Evolutionary conservation across 2,329 filamentous ascomycete genomes (phyloP), one percentile per base, ranked within the genome.

Genomic region (Xylariaceae sp.): DNA sequence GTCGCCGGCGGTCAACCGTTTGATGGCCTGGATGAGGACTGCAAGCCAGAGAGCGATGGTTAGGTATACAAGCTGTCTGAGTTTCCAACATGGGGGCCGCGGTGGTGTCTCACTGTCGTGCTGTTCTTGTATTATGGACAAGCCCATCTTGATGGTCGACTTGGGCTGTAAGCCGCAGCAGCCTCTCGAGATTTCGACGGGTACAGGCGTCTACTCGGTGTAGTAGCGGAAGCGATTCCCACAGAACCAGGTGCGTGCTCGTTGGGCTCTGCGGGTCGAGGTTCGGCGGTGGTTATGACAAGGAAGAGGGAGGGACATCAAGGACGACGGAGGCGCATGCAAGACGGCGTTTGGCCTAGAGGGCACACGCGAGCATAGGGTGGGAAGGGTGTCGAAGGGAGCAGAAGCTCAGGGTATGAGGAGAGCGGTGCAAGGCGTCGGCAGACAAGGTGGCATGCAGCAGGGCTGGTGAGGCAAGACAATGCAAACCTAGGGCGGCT

Each of bases 101-200:
- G 40, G 28, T n/a, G 44, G 36, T 12, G 42, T 16, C 81, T 71
- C 73, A 90, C 88, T 78, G 60, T 89, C 85, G 64, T 86, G 87
- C 78, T 96, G 90, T 66, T 91, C 85, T 68, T 91, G 85, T 67
- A 96, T 87, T 65, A 92, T 83, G 60, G 91, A 96, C 72, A 88
- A 78, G 65, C 84, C 87, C 90, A 96, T 96, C 65, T 71, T 85
- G 77, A 72, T 70, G 69, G 57, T n/a, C 9, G n/a, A 42, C 39
- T 55, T 57, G 53, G 48, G 40, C 36, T 36, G 42, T 31, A 41
- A 58, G 58, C 53, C 47, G 53, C 54, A 53, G 55, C 54, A 52
- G 54, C 47, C 51, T 51, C 31, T 28, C 22, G 39, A 22, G 45
- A 36, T 28, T 22, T 47, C 56, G 54, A 51, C 40, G 38, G 36